Evolutionary conservation across 805 yeast species (phyloP).

Genomic region (Hanseniaspora occidentalis): DNA sequence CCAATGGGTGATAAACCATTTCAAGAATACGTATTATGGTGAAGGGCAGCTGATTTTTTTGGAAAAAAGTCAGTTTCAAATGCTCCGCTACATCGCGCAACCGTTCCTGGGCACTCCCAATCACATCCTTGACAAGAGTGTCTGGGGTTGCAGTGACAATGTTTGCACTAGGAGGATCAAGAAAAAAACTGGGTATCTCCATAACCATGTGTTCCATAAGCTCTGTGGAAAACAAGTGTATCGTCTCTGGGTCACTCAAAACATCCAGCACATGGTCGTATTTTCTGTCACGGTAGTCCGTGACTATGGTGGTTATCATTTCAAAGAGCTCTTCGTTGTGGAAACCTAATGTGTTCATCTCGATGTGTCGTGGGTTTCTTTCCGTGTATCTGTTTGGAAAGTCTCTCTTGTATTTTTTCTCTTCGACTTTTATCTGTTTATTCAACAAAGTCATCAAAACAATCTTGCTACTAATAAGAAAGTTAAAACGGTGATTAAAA

Average conservation of each 20-base stretch:
- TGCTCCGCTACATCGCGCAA: conserved; percentile 9
- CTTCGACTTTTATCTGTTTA: too few species aligned
- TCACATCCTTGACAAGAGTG: too few species aligned
- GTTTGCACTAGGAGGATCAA: too few species aligned
- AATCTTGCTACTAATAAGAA: too few species aligned
- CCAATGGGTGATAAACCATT: conserved; percentile 31
- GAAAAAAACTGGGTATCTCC: conserved; percentile 14
- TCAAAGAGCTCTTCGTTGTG: neutral
- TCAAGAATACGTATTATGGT: conserved; percentile 38
- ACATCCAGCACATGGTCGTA: neutral
- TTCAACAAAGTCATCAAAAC: too few species aligned
- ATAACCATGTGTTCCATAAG: conserved; percentile 14
- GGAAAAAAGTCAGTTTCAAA: conserved; percentile 11
- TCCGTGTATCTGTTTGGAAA: too few species aligned
- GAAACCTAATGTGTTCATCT: neutral
- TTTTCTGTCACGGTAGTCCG: neutral
- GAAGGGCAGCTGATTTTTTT: conserved; percentile 28
- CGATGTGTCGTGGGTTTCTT: neutral
- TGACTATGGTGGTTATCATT: neutral
- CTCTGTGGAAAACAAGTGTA: conserved; percentile 10
- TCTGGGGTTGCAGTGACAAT: too few species aligned
- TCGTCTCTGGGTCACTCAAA: neutral
- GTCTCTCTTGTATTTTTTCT: too few species aligned
- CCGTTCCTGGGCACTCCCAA: too few species aligned
- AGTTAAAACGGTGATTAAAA: too few species aligned